These are phyloP conservation scores for Monilinia polystroma DNA, from an alignment of 2,329 filamentous ascomycete genomes.

Conservation along the genomic window DNA sequence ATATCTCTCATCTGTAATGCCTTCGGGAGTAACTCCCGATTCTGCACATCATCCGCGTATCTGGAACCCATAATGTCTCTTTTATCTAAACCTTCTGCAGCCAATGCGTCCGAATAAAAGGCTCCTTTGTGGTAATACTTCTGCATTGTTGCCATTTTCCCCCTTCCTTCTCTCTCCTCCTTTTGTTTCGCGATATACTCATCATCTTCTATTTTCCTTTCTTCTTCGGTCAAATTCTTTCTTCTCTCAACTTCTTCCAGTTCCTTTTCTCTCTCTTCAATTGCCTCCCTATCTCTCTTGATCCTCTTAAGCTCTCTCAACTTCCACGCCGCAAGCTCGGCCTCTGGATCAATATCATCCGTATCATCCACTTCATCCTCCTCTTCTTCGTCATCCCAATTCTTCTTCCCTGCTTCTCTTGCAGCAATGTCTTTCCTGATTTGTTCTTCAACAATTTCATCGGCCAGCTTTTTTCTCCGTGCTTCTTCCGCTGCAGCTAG, in stretches of 20 bases:
- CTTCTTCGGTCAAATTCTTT: constrained; percentile 80
- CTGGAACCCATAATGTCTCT: constrained; percentile 82
- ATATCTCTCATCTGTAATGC: constrained; percentile 92
- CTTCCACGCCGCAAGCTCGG: constrained; percentile 90
- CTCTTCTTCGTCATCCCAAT: constrained; percentile 76
- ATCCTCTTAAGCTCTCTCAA: constrained; percentile 86
- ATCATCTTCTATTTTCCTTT: constrained; percentile 81
- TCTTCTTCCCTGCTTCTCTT: constrained; percentile 71
- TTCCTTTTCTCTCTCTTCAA: constrained; percentile 81
- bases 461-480: constrained; percentile 67
- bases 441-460: constrained; percentile 84
- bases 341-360: constrained; percentile 81
- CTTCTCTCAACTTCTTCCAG: constrained; percentile 86
- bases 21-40: constrained; percentile 81
- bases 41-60: constrained; percentile 79
- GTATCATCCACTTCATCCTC: constrained; percentile 82
- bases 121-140: constrained; percentile 97
- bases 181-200: constrained; percentile 70
- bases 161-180: constrained; percentile 56
- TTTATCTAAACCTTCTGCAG: constrained; percentile 71
- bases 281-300: constrained; percentile 79
- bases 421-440: constrained; percentile 78
- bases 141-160: constrained; percentile 87
- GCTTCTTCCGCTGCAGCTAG: constrained; percentile 56
- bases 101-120: constrained; percentile 83